Conservation (phyloP, 805 yeast genomes). For the Candida dendrica region DNA sequence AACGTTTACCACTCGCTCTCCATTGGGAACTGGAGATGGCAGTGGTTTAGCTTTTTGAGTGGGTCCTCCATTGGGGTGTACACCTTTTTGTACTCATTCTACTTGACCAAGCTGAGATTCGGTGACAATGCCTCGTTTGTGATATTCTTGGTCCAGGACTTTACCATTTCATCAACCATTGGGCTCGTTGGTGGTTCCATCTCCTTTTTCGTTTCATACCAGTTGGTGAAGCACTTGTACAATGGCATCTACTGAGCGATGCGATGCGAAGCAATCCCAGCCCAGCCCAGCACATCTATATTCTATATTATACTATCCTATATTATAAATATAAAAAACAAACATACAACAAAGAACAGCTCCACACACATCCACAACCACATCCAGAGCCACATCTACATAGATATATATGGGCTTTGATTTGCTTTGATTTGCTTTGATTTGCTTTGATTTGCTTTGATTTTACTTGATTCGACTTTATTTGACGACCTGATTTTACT, state of each 20-base stretch:
- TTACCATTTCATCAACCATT: slow-evolving; percentile 15
- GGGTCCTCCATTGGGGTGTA: slow-evolving; percentile 21
- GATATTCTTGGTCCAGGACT: slow-evolving; percentile 18
- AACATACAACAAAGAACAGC: too few species aligned
- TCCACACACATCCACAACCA: too few species aligned
- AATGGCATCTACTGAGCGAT: slow-evolving; percentile 3
- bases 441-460: too few species aligned
- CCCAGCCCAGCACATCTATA: too few species aligned
- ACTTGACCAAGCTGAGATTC: slow-evolving; percentile 19
- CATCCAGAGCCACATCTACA: too few species aligned
- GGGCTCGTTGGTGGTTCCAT: slow-evolving; percentile 19
- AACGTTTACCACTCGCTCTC: slow-evolving; percentile 17
- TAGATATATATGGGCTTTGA: too few species aligned
- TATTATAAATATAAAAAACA: too few species aligned
- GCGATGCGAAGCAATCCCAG: too few species aligned
- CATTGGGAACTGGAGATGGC: slow-evolving; percentile 25
- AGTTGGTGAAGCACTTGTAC: slow-evolving; percentile 14
- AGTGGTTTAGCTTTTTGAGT: slow-evolving; percentile 19
- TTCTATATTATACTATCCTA: too few species aligned
- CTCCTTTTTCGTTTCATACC: slow-evolving; percentile 12
- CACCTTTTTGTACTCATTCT: slow-evolving; percentile 18
- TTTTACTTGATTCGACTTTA: too few species aligned
- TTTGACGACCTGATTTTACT: too few species aligned
- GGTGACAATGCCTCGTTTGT: slow-evolving; percentile 19
- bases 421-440: too few species aligned